Conservation (phyloP, 1,139 yeast genomes). For the Magnusiomyces paraingens region DNA sequence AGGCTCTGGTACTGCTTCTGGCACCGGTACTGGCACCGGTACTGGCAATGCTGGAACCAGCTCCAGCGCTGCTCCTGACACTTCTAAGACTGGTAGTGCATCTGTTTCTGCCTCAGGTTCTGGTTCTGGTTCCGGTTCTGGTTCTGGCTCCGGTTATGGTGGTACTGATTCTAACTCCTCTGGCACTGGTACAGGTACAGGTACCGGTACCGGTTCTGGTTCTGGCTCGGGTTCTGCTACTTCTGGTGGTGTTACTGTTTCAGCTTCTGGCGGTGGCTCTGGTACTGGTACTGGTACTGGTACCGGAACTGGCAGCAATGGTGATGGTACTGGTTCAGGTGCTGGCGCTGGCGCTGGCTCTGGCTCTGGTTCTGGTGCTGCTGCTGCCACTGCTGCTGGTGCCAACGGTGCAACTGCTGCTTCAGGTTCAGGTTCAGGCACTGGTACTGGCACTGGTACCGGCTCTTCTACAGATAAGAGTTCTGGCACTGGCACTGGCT, state of each 20-base stretch:
- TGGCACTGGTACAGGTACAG: slow-evolving; percentile 2
- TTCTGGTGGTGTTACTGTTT: background rate
- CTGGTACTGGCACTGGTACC: background rate
- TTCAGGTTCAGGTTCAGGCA: slow-evolving; percentile 3
- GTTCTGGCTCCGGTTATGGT: slow-evolving; percentile 2
- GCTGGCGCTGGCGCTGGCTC: slow-evolving; percentile 5
- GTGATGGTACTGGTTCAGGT: background rate
- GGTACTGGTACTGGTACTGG: slow-evolving; percentile 5
- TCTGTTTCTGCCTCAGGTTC: slow-evolving; percentile 1
- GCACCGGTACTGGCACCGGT: background rate
- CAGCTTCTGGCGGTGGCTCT: slow-evolving; percentile 2
- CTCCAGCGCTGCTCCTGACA: background rate
- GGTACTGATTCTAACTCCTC: background rate
- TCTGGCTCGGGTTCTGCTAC: background rate
- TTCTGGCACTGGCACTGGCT: background rate
- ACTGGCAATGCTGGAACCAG: background rate
- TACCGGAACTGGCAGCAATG: background rate
- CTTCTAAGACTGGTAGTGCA: slow-evolving; percentile 2
- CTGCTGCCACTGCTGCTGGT: background rate
- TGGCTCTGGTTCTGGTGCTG: slow-evolving; percentile 3
- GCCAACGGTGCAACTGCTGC: slow-evolving; percentile 1
- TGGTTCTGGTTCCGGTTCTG: background rate
- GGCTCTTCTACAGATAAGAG: background rate
- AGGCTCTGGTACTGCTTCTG: background rate
- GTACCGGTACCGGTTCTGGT: slow-evolving; percentile 4